Percentiles rank a stretch among this genome's conserved stretches.
phyloP scores from a whole-genome alignment of 139 green algal species.

The Diplosphaera chodatii region DNA sequence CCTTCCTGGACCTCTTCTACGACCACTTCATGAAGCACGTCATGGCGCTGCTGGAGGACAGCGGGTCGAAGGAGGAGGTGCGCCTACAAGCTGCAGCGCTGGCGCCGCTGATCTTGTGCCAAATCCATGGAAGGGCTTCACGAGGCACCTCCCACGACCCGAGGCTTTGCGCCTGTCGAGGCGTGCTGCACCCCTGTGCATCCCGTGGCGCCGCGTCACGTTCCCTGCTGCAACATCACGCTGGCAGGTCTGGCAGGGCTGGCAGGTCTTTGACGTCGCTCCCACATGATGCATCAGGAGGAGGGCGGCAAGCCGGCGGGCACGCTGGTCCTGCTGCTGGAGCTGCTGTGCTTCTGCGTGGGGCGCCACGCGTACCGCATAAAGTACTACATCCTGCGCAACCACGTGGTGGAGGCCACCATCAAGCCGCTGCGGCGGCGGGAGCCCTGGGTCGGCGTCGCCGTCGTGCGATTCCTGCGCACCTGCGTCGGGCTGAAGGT shows the following conservation, averaged over 20 bases:
- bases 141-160: no score
- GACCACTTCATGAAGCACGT: constrained; percentile 66
- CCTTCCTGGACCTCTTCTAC: constrained; percentile 97
- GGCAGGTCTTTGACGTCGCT: constrained; percentile 8
- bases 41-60: constrained; percentile 16
- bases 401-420: constrained; percentile 36
- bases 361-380: constrained; percentile 74
- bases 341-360: constrained; percentile 96
- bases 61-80: constrained; percentile 6
- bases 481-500: constrained; percentile 77
- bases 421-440: constrained; percentile 67
- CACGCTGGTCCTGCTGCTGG: constrained; percentile 74
- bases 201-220: no score
- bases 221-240: no score
- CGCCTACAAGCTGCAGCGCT: no score
- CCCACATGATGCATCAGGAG: constrained; percentile 5
- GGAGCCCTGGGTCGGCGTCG: constrained; percentile 82
- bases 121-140: no score
- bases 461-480: constrained; percentile 88
- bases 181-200: no score
- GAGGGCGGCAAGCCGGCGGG: constrained; percentile 8
- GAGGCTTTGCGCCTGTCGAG: no score
- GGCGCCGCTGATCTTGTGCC: no score
- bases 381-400: constrained; percentile 79
- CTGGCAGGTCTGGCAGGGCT: no score